Conservation (phyloP, 495 filamentous ascomycete genomes). For the Cercophora sp. region DNA sequence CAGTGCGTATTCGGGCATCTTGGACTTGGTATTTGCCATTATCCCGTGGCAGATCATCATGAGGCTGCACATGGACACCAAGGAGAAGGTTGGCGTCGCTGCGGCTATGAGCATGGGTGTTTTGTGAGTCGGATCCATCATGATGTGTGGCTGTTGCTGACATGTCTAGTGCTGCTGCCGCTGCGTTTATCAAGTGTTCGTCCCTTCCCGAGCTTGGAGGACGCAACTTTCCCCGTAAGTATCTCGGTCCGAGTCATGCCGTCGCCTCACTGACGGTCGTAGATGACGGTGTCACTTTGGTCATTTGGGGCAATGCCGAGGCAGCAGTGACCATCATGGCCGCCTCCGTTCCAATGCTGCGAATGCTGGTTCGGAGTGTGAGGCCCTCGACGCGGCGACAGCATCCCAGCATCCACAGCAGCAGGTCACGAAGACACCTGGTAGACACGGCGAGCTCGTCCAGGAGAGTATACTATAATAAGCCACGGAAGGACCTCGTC, state of each 20-base stretch:
- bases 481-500: conserved; percentile 23
- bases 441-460: conserved; percentile 15
- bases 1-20: conserved; percentile 30
- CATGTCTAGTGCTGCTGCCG: conserved; percentile 17
- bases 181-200: conserved; percentile 29
- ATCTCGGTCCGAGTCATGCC: neutral
- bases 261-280: neutral
- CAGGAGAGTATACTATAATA: conserved; percentile 21
- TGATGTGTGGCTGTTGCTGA: neutral
- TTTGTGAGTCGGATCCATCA: neutral
- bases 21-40: conserved; percentile 26
- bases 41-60: conserved; percentile 32
- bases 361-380: conserved; percentile 23
- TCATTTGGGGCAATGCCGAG: conserved; percentile 30
- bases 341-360: conserved; percentile 31
- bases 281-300: conserved; percentile 23
- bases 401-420: neutral
- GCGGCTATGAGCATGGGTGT: conserved; percentile 38
- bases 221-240: conserved; percentile 23
- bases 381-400: neutral
- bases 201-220: conserved; percentile 23
- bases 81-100: conserved; percentile 35
- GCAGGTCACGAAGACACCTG: conserved; percentile 8
- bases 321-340: conserved; percentile 34
- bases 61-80: conserved; percentile 26